Percentiles rank a stretch among this genome's conserved stretches.
These are phyloP conservation scores for Sonneratia caseolaris DNA, from an alignment of 345 rosid species.

Conservation along the genomic window DNA sequence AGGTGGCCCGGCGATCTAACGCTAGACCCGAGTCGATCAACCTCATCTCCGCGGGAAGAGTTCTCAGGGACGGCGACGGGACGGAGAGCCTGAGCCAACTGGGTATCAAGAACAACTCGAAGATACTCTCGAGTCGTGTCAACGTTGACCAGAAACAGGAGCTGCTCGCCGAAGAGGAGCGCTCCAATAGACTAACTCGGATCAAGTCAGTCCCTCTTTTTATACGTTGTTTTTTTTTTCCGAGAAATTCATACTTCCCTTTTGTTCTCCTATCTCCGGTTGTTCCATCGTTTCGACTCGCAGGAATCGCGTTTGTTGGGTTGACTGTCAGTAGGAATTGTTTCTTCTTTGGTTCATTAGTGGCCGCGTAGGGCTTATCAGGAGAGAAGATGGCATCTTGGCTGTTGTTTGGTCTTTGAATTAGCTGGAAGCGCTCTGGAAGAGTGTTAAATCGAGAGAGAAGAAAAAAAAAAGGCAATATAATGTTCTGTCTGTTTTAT, in stretches of 20 bases:
- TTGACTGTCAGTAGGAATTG: neutral
- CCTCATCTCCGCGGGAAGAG: slow-evolving; percentile 67
- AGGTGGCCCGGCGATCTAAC: slow-evolving; percentile 61
- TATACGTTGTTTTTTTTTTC: neutral
- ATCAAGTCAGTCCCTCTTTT: slow-evolving; percentile 45
- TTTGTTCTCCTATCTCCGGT: neutral
- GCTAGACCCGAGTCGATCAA: slow-evolving; percentile 45
- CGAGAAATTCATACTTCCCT: neutral
- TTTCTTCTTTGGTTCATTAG: neutral
- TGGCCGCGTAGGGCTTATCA: too few relatives aligned
- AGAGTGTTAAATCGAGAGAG: too few relatives aligned
- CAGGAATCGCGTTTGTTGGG: neutral
- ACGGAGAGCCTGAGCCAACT: slow-evolving; percentile 37
- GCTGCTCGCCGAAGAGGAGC: slow-evolving; percentile 68
- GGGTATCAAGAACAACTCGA: slow-evolving; percentile 64
- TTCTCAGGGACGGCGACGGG: slow-evolving; percentile 56
- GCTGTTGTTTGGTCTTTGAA: neutral
- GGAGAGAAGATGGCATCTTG: neutral
- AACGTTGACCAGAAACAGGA: slow-evolving; percentile 48
- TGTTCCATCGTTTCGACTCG: neutral
- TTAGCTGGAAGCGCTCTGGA: neutral
- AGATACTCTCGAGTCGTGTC: slow-evolving; percentile 58
- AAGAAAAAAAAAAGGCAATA: too few relatives aligned
- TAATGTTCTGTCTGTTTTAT: neutral
- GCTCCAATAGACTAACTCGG: slow-evolving; percentile 26